Conservation (phyloP, 371 early-diverging fungal species). For the Blakeslea trispora region DNA sequence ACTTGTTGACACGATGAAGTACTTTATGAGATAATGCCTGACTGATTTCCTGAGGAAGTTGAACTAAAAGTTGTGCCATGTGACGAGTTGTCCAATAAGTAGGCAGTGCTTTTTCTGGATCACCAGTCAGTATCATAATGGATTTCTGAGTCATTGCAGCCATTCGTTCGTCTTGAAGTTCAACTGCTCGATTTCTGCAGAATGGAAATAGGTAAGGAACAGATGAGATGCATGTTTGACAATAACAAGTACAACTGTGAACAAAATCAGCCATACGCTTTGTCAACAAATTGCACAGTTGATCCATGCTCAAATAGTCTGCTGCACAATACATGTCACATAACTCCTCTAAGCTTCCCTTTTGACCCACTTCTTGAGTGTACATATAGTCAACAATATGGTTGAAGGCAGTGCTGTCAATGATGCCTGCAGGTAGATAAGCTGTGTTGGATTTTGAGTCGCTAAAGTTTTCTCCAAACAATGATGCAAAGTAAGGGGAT, state of each 20-base stretch:
- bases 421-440: constrained; percentile 29
- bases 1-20: constrained; percentile 33
- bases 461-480: constrained; percentile 38
- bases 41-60: constrained; percentile 27
- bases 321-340: constrained; percentile 33
- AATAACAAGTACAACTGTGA: constrained; percentile 32
- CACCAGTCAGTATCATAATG: constrained; percentile 25
- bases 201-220: constrained; percentile 27
- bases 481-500: constrained; percentile 43
- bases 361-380: constrained; percentile 20
- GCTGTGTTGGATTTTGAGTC: constrained; percentile 36
- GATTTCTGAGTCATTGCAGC: constrained; percentile 22
- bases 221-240: constrained; percentile 18
- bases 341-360: constrained; percentile 12
- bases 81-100: constrained; percentile 33
- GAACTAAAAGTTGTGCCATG: constrained; percentile 26
- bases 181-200: constrained; percentile 16
- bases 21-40: constrained; percentile 27
- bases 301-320: constrained; percentile 40
- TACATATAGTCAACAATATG: constrained; percentile 38
- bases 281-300: constrained; percentile 18
- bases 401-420: constrained; percentile 22
- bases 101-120: constrained; percentile 29
- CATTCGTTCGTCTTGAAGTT: constrained; percentile 26
- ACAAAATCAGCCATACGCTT: constrained; percentile 14